phyloP scores from a whole-genome alignment of 2,329 filamentous ascomycete genomes.

The Stemphylium beticola region DNA sequence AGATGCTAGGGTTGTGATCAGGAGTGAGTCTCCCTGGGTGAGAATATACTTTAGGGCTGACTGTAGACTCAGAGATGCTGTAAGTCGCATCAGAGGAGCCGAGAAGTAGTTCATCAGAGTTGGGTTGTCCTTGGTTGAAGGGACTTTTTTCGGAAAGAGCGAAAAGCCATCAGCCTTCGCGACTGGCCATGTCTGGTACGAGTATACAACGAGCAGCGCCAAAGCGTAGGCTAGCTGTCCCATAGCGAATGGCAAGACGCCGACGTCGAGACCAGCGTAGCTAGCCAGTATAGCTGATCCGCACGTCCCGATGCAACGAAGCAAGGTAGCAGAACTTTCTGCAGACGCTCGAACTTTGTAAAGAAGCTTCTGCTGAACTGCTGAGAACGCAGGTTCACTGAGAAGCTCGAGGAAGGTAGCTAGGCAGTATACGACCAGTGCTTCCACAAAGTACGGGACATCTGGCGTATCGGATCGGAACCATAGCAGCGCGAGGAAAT shows the following conservation, averaged over 20 bases:
- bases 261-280: conserved; percentile 61
- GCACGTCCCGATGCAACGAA: conserved; percentile 78
- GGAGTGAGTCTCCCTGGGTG: conserved; percentile 91
- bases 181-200: conserved; percentile 63
- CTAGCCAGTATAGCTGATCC: conserved; percentile 70
- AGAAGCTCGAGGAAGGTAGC: conserved; percentile 75
- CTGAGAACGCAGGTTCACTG: conserved; percentile 86
- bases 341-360: conserved; percentile 82
- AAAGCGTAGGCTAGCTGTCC: conserved; percentile 81
- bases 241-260: conserved; percentile 85
- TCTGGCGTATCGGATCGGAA: conserved; percentile 58
- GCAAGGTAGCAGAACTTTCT: conserved; percentile 80
- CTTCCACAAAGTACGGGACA: conserved; percentile 69
- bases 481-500: conserved; percentile 72
- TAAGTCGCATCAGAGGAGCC: conserved; percentile 71
- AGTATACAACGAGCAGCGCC: conserved; percentile 73
- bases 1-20: conserved; percentile 78
- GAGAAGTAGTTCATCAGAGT: conserved; percentile 62
- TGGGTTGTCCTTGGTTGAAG: conserved; percentile 38
- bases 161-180: conserved; percentile 70
- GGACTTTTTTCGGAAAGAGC: conserved; percentile 61
- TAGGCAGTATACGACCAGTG: conserved; percentile 61
- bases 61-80: conserved; percentile 84
- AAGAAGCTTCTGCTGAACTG: conserved; percentile 80
- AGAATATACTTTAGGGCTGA: conserved; percentile 90